Percentiles rank a stretch among this genome's conserved stretches.
phyloP scores from a whole-genome alignment of 352 stramenopile genomes.

The Pythium utonaiense region DNA sequence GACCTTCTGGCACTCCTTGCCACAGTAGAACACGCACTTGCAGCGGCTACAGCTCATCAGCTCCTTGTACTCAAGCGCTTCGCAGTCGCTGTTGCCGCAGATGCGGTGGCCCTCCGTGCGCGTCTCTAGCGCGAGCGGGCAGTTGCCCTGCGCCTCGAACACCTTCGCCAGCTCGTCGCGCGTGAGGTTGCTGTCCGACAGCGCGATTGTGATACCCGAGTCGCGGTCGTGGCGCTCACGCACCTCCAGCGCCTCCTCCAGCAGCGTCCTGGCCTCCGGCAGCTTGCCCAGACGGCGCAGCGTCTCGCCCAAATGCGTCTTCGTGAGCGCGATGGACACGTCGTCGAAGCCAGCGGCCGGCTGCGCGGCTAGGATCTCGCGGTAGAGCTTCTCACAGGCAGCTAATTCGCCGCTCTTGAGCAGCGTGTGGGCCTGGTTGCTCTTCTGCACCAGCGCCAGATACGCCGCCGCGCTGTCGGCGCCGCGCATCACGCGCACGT shows the following conservation, averaged over 20 bases:
- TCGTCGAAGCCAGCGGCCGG: conserved; percentile 54
- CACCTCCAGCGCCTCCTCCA: conserved; percentile 39
- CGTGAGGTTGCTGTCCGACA: conserved; percentile 62
- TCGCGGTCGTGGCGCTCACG: conserved; percentile 37
- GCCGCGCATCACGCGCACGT: conserved; percentile 29
- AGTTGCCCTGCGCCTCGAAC: conserved; percentile 61
- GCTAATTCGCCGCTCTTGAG: conserved; percentile 34
- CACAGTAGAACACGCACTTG: conserved; percentile 70
- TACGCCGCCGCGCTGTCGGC: conserved; percentile 35
- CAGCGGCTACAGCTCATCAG: conserved; percentile 54
- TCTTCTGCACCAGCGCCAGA: conserved; percentile 42
- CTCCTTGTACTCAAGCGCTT: conserved; percentile 46
- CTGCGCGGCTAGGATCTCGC: conserved; percentile 39
- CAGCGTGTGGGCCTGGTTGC: conserved; percentile 43
- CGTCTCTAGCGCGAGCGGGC: conserved; percentile 33
- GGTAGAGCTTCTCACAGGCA: conserved; percentile 42
- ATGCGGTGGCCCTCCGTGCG: conserved; percentile 45
- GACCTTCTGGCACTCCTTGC: conserved; percentile 52
- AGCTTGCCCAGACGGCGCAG: conserved; percentile 44
- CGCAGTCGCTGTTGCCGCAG: conserved; percentile 48
- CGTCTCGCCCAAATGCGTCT: conserved; percentile 50
- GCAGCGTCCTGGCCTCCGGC: conserved; percentile 46
- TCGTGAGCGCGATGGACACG: conserved; percentile 51
- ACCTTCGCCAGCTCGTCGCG: conserved; percentile 71
- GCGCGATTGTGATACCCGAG: conserved; percentile 30